Evolutionary conservation across 1,284 basidiomycete genomes (phyloP), one percentile per base, ranked within the genome.

Genomic region (Moesziomyces sp.): DNA sequence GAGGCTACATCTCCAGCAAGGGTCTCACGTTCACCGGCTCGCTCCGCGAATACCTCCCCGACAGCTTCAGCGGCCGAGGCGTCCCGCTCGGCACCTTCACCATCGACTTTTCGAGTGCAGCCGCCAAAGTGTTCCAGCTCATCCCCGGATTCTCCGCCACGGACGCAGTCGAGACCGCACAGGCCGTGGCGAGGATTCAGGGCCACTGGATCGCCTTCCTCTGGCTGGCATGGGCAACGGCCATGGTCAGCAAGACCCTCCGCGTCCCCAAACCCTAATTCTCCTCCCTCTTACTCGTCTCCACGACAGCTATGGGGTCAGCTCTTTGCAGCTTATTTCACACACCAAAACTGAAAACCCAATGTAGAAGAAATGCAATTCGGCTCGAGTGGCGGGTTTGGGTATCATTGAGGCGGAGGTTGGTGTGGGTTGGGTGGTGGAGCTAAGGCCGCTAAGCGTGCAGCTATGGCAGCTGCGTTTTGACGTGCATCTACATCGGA

Each of bases 201-300:
- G 71, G 81, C 23, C 82, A 83, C 49, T 80, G 58, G 52, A 43
- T 83, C 26, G 67, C 74, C 6, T 53, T 84, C 21, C 38, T 83
- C 23, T 84, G 77, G 76, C 46, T 70, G 13, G 68, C 59, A 24
- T 84, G 82, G 82, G 74, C 77, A 3, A 75, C 76, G 33, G 76
- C 78, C 3, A 78, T 84, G 80, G 74, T 84, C 19, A 75, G 70
- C 55, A 84, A 84, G 69, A 84, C 82, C 28, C 62, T 84, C 51
- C 56, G 78, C 5, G 74, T 84, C 1, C 82, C 82, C n/a, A 84
- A 84, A 64, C 81, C 81, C 23, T 84, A 58, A 58, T 33, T 8
- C 35, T 18, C 23, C 10, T 11, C 23, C 43, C 4, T 23, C 3
- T 8, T 13, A 10, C 11, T 9, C 23, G n/a, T 45, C 19, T 45